Conservation (phyloP, 2,329 filamentous ascomycete genomes). For the Botrytis tulipae region DNA sequence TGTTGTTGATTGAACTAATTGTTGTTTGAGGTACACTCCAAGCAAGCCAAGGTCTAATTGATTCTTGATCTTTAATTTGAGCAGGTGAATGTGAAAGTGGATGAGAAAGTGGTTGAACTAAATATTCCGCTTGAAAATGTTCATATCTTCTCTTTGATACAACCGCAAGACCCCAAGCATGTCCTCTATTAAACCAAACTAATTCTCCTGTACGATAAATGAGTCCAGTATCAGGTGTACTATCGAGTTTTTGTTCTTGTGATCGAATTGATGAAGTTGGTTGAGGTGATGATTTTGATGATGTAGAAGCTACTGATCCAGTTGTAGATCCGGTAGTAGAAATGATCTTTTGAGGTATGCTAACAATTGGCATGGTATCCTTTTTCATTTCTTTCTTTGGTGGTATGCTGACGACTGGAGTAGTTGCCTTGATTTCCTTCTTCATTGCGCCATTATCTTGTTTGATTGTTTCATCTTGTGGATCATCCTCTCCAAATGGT, state of each 20-base stretch:
- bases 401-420: constrained; percentile 5
- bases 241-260: constrained; percentile 50
- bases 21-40: constrained; percentile 56
- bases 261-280: constrained; percentile 16
- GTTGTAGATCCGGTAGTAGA: not conserved
- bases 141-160: constrained; percentile 47
- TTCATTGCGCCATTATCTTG: constrained; percentile 25
- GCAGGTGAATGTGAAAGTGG: constrained; percentile 42
- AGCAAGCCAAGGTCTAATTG: constrained; percentile 55
- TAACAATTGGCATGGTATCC: constrained; percentile 1
- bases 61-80: constrained; percentile 46
- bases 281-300: constrained; percentile 23
- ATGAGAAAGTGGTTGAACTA: constrained; percentile 50
- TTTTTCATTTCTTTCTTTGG: constrained; percentile 25
- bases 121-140: constrained; percentile 41
- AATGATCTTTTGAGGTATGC: constrained; percentile 8
- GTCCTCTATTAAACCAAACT: constrained; percentile 53
- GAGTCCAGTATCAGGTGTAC: constrained; percentile 45
- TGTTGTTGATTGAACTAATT: constrained; percentile 42
- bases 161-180: constrained; percentile 54
- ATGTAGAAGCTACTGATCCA: not conserved
- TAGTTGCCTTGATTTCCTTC: constrained; percentile 21
- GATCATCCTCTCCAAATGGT: constrained; percentile 45
- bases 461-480: constrained; percentile 39
- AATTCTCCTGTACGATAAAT: constrained; percentile 54